phyloP scores from a whole-genome alignment of 192 early-diverging fungal genomes.

The Radiomyces spectabilis region DNA sequence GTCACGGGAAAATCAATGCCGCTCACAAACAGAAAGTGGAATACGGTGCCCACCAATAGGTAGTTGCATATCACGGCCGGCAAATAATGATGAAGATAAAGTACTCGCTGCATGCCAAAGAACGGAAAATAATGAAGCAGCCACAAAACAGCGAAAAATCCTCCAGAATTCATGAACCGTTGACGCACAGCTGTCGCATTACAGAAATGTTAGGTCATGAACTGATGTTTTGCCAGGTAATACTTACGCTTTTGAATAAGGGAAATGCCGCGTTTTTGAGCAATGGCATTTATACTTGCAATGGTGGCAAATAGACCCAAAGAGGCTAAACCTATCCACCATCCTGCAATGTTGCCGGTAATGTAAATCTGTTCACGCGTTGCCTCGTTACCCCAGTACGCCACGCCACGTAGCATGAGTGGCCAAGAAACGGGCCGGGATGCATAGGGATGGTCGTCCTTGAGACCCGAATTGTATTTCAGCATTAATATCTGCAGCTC shows the following conservation, averaged over 20 bases:
- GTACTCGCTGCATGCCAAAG: constrained; percentile 84
- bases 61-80: constrained; percentile 80
- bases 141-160: constrained; percentile 85
- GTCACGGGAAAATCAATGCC: constrained; percentile 44
- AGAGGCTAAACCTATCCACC: constrained; percentile 80
- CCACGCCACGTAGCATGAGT: constrained; percentile 78
- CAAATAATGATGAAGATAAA: constrained; percentile 95
- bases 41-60: constrained; percentile 62
- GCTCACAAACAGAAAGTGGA: constrained; percentile 70
- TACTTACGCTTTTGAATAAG: too few relatives aligned
- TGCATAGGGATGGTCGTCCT: constrained; percentile 90
- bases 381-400: constrained; percentile 83
- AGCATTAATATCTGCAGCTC: constrained; percentile 91
- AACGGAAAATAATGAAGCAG: constrained; percentile 86
- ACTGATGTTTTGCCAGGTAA: too few relatives aligned
- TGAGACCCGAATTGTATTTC: constrained; percentile 82
- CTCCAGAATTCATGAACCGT: constrained; percentile 52
- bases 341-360: constrained; percentile 83
- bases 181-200: constrained; percentile 55
- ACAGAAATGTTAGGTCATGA: too few relatives aligned
- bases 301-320: too few relatives aligned
- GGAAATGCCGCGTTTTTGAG: too few relatives aligned
- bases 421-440: constrained; percentile 79
- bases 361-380: constrained; percentile 79
- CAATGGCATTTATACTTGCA: too few relatives aligned